phyloP scores from a whole-genome alignment of 2,329 filamentous ascomycete species.

The Zalaria obscura region DNA sequence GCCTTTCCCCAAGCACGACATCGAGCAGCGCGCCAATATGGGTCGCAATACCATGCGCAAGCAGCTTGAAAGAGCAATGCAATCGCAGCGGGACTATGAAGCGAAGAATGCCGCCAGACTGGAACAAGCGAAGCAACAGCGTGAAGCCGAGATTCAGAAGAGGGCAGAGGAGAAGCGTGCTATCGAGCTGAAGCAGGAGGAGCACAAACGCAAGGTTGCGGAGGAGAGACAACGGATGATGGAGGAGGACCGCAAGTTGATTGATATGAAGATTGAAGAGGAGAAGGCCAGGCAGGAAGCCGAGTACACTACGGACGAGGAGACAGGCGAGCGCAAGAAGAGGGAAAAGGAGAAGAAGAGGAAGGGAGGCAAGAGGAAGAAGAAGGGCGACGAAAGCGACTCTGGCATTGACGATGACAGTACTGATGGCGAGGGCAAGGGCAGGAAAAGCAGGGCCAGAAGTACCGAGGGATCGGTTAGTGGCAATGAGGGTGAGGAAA shows the following conservation, averaged over 20 bases:
- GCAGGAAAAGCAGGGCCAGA: constrained; percentile 18
- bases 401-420: constrained; percentile 24
- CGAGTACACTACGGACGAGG: constrained; percentile 67
- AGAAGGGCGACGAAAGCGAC: constrained; percentile 39
- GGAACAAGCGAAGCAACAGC: constrained; percentile 60
- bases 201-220: constrained; percentile 67
- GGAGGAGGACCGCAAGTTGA: constrained; percentile 57
- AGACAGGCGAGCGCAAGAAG: constrained; percentile 70
- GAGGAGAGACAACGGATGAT: constrained; percentile 73
- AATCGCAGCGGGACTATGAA: constrained; percentile 81
- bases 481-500: constrained; percentile 35
- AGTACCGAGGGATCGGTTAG: constrained; percentile 19
- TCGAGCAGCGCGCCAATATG: constrained; percentile 96
- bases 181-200: constrained; percentile 53
- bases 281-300: constrained; percentile 51
- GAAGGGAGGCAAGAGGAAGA: constrained; percentile 29
- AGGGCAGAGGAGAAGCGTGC: constrained; percentile 64
- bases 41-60: constrained; percentile 86
- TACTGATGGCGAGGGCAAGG: constrained; percentile 32
- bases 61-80: constrained; percentile 74
- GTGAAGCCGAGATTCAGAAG: constrained; percentile 64
- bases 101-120: constrained; percentile 84
- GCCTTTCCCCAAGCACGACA: constrained; percentile 78
- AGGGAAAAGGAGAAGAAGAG: constrained; percentile 50
- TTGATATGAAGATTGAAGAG: constrained; percentile 57